phyloP scores from a whole-genome alignment of 768 basidiomycete genomes.

The Ephemerocybe angulata region DNA sequence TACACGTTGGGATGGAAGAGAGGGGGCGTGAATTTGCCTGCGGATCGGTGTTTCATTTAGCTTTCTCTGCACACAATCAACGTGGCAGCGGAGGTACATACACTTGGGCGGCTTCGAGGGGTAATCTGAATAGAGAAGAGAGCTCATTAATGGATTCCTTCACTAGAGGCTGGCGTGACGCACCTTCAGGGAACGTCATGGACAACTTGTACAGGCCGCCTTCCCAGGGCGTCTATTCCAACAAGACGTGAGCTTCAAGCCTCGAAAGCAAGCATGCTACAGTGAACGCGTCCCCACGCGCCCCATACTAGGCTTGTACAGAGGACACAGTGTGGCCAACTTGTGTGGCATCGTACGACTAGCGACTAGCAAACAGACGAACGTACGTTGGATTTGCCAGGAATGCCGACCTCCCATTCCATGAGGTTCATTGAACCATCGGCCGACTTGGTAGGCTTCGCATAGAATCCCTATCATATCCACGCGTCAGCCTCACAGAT shows the following conservation, averaged over 20 bases:
- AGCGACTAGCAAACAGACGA: neutral
- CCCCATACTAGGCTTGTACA: neutral
- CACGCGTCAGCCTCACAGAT: neutral
- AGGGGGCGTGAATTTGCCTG: constrained; percentile 95
- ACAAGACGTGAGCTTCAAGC: constrained; percentile 6
- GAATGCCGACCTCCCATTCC: constrained; percentile 99
- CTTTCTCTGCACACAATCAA: too few species aligned
- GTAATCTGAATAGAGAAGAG: constrained; percentile 55
- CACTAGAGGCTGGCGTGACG: constrained; percentile 1
- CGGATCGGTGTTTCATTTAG: too few species aligned
- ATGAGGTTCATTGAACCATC: constrained; percentile 96
- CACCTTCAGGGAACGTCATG: constrained; percentile 97
- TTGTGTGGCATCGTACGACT: neutral
- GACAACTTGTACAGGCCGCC: constrained; percentile 90
- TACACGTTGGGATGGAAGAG: constrained; percentile 99
- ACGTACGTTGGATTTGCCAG: constrained; percentile 80
- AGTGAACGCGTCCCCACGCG: constrained; percentile 15
- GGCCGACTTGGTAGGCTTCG: constrained; percentile 82
- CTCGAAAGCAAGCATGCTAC: neutral
- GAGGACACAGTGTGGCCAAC: too few species aligned
- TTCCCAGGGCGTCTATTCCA: constrained; percentile 87
- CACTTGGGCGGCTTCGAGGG: constrained; percentile 96
- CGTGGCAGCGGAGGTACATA: constrained; percentile 33
- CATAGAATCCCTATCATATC: constrained; percentile 83
- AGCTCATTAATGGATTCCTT: neutral